Base-by-base conservation (phyloP, 257 asterid genomes). In the Solanum commersonii region DNA sequence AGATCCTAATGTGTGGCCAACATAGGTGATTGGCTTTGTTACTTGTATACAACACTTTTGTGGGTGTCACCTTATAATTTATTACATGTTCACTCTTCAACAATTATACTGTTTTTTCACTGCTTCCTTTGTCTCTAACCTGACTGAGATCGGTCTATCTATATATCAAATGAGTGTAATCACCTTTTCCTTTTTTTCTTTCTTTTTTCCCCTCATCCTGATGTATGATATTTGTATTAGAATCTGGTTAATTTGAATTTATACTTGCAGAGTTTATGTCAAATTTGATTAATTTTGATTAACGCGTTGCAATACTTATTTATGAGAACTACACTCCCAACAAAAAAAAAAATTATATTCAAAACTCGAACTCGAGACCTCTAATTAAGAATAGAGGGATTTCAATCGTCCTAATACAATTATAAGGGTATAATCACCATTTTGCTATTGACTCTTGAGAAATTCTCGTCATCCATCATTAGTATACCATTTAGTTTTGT, bases 1-100 rank as follows among this genome's bases (percentile, higher is more conserved):
- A 86, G 79, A 79, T 88, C 88, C 89, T 87, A 89, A 87, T 76
- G 90, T 76, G 83, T 76, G 88, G 87, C 91, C 92, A 65, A 27
- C 81, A 60, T 52, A 35, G 78, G 79, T 29, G 65, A 63, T 77
- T 84, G 42, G 88, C 14, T 87, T 88, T 87, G 87, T 67, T 87
- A 35, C 81, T 72, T 34, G 44, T 34, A 18, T 10, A 34, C 25
- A 72, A 72, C 83, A 23, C 56, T 22, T 37, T 6, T 18, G 33
- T 34, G 33, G 22, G 33, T 77, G 13, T 38, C 84, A 77, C 76
- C 25, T 56, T 84, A 38, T 35, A 22, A 83, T 68, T 40, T 87
- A 73, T 86, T 82, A 76, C n/a, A 71, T 87, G 78, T 76, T 87
- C 59, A 35, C 84, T 74, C 46, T 84, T 18, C 6, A 52, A 16